A percentile compares a stretch with the other conserved stretches of the same genome.
phyloP scores from a whole-genome alignment of 2,329 filamentous ascomycete species.

The Tolypocladium ophioglossoides region DNA sequence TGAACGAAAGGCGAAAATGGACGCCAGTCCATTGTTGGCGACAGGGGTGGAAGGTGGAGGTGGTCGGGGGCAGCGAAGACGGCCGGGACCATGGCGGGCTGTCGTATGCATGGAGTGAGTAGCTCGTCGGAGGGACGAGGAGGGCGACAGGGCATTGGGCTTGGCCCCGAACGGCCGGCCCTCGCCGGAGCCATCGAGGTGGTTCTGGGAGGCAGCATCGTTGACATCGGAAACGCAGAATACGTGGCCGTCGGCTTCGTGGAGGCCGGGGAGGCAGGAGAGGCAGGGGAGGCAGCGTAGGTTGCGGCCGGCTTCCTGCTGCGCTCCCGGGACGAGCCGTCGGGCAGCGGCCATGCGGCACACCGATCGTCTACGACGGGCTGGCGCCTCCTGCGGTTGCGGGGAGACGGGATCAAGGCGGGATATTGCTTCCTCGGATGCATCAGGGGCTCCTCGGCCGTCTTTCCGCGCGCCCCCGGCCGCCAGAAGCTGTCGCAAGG shows the following conservation, averaged over 20 bases:
- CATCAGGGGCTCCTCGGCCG: constrained; percentile 5
- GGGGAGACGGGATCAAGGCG: constrained; percentile 19
- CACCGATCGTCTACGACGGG: constrained; percentile 6
- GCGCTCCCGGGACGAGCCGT: constrained; percentile 6
- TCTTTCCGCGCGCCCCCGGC: constrained; percentile 4
- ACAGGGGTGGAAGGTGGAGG: not conserved
- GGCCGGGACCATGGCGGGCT: not conserved
- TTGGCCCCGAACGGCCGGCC: not conserved
- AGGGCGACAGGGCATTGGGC: constrained; percentile 16
- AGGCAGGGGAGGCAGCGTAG: constrained; percentile 2
- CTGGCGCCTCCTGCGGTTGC: constrained; percentile 13
- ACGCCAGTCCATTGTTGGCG: not conserved
- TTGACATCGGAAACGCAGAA: constrained; percentile 30
- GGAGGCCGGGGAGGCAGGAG: constrained; percentile 1
- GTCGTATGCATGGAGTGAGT: constrained; percentile 11
- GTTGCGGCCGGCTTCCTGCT: constrained; percentile 3
- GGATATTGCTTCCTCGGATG: constrained; percentile 18
- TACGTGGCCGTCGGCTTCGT: constrained; percentile 20
- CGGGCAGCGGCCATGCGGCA: constrained; percentile 16
- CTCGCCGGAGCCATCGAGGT: not conserved
- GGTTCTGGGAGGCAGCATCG: constrained; percentile 1
- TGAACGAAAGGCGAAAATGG: constrained; percentile 1
- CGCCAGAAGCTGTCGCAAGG: constrained; percentile 44
- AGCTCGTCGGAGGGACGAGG: constrained; percentile 16
- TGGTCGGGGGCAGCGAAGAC: not conserved